Conservation (phyloP, 2,329 filamentous ascomycete species). For the Cercospora canescens region DNA sequence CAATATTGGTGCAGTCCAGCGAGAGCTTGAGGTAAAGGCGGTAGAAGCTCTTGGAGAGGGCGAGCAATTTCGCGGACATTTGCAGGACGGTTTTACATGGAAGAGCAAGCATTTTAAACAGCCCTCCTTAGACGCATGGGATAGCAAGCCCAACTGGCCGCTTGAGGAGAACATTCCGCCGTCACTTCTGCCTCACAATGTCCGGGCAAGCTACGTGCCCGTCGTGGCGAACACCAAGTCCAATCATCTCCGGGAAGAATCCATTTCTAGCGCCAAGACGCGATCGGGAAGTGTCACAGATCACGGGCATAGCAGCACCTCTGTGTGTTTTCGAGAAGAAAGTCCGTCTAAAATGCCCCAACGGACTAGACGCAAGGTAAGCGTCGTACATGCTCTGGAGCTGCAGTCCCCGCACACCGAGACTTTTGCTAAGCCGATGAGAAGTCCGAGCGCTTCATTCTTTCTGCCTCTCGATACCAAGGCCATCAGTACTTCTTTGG, state of each 20-base stretch:
- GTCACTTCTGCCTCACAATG: not conserved
- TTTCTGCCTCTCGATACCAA: slow-evolving; percentile 8
- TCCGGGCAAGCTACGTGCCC: not conserved
- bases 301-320: not conserved
- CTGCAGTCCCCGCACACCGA: not conserved
- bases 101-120: not conserved
- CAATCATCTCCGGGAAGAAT: not conserved
- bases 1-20: not conserved
- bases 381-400: not conserved
- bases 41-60: not conserved
- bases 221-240: not conserved
- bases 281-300: not conserved
- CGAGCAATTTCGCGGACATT: not conserved
- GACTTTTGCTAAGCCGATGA: not conserved
- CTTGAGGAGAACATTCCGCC: not conserved
- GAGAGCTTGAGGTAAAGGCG: not conserved
- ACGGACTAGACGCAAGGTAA: not conserved
- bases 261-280: not conserved
- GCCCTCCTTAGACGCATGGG: not conserved
- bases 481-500: not conserved
- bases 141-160: not conserved
- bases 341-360: not conserved
- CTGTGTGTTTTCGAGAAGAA: not conserved
- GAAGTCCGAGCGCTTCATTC: slow-evolving; percentile 7
- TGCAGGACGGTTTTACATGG: not conserved